Base-by-base conservation (phyloP, 164 flowering plant species). In the Piper betle region DNA sequence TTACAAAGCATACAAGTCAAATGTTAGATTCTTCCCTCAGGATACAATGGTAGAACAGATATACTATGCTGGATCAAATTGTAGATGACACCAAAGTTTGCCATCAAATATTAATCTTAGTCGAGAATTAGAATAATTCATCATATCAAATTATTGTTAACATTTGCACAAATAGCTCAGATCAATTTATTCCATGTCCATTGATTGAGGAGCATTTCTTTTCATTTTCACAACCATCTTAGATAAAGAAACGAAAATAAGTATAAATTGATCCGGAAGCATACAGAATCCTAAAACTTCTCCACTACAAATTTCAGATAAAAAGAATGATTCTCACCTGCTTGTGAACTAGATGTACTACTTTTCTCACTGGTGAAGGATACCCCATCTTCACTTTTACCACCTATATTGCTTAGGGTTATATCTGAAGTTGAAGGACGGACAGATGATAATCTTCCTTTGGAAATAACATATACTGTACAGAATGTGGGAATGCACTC, bases 381-480 rank as follows among this genome's bases (percentile, higher is more conserved):
- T 56, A 56, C 50, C 64, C 72, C 72, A 52, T 81, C 52, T 2
- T 76, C 80, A 60, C 78, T 77, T 46, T 60, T 61, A 52, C 71
- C 75, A 58, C 71, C 79, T 61, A 18, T 64, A 42, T 54, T 65
- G 75, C 79, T 72, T 61, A 41, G 68, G 55, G 60, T 65, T 39
- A 73, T 50, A 42, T 78, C 87, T n/a, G 71, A 62, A 64, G 78
- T 81, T 52, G 94, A 67, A 57, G 85, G 71, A 10, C 87, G n/a
- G n/a, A n/a, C n/a, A n/a, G n/a, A n/a, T n/a, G n/a, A n/a, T n/a
- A n/a, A n/a, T n/a, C n/a, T n/a, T 60, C 91, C 94, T 70, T 80
- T 86, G 15, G 85, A 78, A 74, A 88, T 71, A 55, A 72, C 83
- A 69, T 84, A 88, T 10, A 91, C 83, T 3, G 86, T 82, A 69